A percentile compares a stretch with the other conserved stretches of the same genome.
phyloP scores from a whole-genome alignment of 257 asterid genomes.

The Forsythia viridissima region DNA sequence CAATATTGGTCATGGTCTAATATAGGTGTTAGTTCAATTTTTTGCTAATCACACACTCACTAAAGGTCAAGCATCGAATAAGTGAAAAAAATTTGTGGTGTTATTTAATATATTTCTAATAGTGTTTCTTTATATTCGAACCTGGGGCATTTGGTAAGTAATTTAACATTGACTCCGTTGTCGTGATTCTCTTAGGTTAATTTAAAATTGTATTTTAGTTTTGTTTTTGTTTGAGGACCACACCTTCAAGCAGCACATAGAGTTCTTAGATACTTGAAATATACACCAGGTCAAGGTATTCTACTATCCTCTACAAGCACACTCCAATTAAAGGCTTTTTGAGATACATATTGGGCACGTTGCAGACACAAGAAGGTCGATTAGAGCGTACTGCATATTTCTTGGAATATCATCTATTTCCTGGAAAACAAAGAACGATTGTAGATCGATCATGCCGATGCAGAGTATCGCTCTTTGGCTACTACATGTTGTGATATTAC shows the following conservation, averaged over 20 bases:
- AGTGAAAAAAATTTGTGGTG: too few species aligned
- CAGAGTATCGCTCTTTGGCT: background rate
- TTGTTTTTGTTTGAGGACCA: background rate
- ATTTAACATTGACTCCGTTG: too few species aligned
- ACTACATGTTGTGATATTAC: slow-evolving; percentile 6
- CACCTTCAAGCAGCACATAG: background rate
- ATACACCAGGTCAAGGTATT: background rate
- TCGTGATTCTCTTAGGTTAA: too few species aligned
- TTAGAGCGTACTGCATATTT: background rate
- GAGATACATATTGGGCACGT: background rate
- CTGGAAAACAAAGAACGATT: background rate
- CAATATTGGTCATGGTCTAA: too few species aligned
- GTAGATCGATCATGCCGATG: background rate
- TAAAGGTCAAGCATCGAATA: too few species aligned
- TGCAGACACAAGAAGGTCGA: background rate
- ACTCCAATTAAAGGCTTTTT: background rate
- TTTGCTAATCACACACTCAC: too few species aligned
- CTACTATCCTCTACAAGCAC: background rate
- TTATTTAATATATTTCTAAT: too few species aligned
- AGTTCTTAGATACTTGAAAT: background rate
- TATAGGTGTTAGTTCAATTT: too few species aligned
- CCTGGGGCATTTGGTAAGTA: too few species aligned
- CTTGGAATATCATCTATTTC: background rate
- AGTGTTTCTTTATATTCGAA: too few species aligned
- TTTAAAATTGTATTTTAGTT: too few species aligned